Evolutionary conservation across 768 basidiomycete species (phyloP).

Genomic region (Suillus alpinus): DNA sequence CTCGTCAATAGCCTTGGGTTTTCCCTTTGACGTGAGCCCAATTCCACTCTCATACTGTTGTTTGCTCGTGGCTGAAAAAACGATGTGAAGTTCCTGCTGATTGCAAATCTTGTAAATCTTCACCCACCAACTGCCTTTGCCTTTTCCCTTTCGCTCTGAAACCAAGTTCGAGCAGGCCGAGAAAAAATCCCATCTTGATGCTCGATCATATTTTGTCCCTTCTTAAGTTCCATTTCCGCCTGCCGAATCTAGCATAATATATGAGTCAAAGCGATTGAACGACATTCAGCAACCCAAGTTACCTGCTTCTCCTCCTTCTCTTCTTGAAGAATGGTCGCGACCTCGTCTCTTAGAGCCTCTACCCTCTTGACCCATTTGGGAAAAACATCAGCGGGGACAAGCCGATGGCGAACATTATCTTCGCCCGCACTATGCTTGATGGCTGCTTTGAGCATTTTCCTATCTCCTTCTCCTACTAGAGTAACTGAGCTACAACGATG

Average conservation of each 20-base stretch:
- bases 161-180: conserved; percentile 97
- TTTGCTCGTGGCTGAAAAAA: conserved; percentile 66
- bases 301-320: conserved; percentile 96
- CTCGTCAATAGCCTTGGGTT: conserved; percentile 35
- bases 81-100: neutral
- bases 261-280: conserved; percentile 10
- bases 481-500: conserved; percentile 72
- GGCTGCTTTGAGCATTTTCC: conserved; percentile 93
- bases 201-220: conserved; percentile 94
- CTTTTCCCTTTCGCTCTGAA: conserved; percentile 88
- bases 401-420: conserved; percentile 85
- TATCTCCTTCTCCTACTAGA: conserved; percentile 91
- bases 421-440: conserved; percentile 81
- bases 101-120: conserved; percentile 5
- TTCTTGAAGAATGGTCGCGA: conserved; percentile 77
- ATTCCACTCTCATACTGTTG: conserved; percentile 64
- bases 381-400: conserved; percentile 75
- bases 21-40: conserved; percentile 34
- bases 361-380: conserved; percentile 69
- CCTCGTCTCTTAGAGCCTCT: conserved; percentile 69
- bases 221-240: conserved; percentile 95
- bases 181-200: conserved; percentile 91
- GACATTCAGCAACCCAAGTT: conserved; percentile 8
- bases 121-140: conserved; percentile 69
- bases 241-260: conserved; percentile 57